These are phyloP conservation scores for Astrocystis sublimbata DNA, from an alignment of 495 filamentous ascomycete species.

Conservation along the genomic window DNA sequence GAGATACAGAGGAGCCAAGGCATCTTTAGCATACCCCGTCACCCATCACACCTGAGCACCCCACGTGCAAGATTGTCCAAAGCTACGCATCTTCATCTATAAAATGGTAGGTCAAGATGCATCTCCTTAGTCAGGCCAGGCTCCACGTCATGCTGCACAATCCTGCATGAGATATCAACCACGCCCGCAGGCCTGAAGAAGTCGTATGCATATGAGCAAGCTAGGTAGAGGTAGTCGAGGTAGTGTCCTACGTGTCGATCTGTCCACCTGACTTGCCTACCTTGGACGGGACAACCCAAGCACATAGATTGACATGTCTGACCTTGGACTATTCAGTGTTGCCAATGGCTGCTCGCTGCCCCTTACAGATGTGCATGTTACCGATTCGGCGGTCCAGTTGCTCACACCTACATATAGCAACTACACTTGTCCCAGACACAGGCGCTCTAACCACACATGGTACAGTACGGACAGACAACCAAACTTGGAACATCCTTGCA, in stretches of 20 bases:
- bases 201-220: slow-evolving; percentile 18
- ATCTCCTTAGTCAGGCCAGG: neutral
- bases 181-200: neutral
- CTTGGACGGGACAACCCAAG: neutral
- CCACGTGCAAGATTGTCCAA: neutral
- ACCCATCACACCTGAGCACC: neutral
- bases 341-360: neutral
- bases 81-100: neutral
- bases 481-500: slow-evolving; percentile 9
- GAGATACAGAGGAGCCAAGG: neutral
- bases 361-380: neutral
- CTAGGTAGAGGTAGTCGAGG: no score
- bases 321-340: neutral
- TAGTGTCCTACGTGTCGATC: slow-evolving; percentile 21
- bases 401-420: neutral
- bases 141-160: slow-evolving; percentile 15
- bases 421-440: neutral
- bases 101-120: neutral
- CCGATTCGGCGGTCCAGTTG: neutral
- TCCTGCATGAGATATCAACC: neutral
- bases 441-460: neutral
- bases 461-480: neutral
- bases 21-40: neutral
- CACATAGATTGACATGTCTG: no score
- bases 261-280: slow-evolving; percentile 18